Base-by-base conservation (phyloP, 2,329 filamentous ascomycete species). In the Emergomyces pasteurianus region DNA sequence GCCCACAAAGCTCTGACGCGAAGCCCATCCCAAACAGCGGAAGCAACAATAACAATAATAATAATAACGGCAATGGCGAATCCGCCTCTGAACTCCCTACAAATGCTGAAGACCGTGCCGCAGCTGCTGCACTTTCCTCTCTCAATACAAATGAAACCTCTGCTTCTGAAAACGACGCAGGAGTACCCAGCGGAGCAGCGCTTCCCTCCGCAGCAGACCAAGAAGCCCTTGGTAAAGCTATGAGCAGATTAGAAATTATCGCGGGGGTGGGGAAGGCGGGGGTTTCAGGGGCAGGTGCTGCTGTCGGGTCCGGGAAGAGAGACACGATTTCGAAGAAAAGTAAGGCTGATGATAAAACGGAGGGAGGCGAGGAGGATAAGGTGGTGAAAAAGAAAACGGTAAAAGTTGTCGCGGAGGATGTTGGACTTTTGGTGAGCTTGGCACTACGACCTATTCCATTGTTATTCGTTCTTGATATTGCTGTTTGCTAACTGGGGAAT, bases 81-180 rank as follows among this genome's bases (percentile, higher is more conserved):
- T 67, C 71, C 38, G 73, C 72, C 53, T 69, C 69, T 40, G 70
- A 70, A 72, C 68, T 73, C 52, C 75, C 77, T 49, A 69, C 72
- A 42, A 77, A 76, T 63, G 77, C 77, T 36, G 78, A 80, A 71
- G 78, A 79, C 67, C 78, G 78, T 66, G 79, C 78, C 69, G 77
- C 78, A 12, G 78, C 78, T 21, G 78, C 77, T 16, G 78, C 78
- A 9, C 76, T 80, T 57, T 78, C 76, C 62, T 72, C 78, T 42
- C 74, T 80, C 43, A 70, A 72, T 14, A 76, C 73, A n/a, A 58
- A 59, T 21, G 74, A 72, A 55, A 73, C 76, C 58, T 71, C 67
- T 7, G 66, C 69, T 31, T 70, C 74, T 10, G 72, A 73, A 36
- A 65, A 67, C 14, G 70, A 70, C 49, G 62, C 63, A 12, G 61